Evolutionary conservation across 2,329 filamentous ascomycete genomes (phyloP).

Genomic region (Verticillium zaregamsianum): DNA sequence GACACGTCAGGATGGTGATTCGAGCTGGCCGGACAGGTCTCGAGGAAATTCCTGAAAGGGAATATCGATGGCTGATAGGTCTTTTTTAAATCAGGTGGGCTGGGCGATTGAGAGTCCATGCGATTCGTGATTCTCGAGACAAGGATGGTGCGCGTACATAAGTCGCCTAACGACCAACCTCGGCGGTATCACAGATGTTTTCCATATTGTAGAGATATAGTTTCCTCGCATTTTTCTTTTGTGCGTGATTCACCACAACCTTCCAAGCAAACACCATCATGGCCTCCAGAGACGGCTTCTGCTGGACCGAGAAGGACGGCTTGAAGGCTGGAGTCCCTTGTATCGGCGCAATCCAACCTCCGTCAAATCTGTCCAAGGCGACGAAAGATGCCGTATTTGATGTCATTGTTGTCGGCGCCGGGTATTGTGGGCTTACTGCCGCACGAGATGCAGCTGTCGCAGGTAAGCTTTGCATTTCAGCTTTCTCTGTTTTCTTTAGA

Average conservation of each 20-base stretch:
- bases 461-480: conserved; percentile 14
- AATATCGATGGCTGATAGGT: background rate
- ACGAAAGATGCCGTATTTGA: conserved; percentile 14
- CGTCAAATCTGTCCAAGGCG: conserved; percentile 13
- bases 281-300: conserved; percentile 24
- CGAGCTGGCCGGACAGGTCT: background rate
- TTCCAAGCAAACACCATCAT: conserved; percentile 9
- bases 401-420: conserved; percentile 24
- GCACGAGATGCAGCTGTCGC: conserved; percentile 20
- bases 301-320: conserved; percentile 23
- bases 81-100: background rate
- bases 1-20: background rate
- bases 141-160: no score
- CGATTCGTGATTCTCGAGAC: no score
- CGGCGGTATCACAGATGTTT: no score
- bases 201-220: background rate
- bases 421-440: conserved; percentile 24
- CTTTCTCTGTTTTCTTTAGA: no score
- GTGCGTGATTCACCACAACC: background rate
- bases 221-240: background rate
- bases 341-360: conserved; percentile 23
- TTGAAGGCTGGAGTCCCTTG: conserved; percentile 23
- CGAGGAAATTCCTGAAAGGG: background rate
- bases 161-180: background rate
- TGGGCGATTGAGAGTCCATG: no score